Evolutionary conservation across 139 green algal species (phyloP), one percentile per base, ranked within the genome.

Genomic region (Desmodesmus armatus): DNA sequence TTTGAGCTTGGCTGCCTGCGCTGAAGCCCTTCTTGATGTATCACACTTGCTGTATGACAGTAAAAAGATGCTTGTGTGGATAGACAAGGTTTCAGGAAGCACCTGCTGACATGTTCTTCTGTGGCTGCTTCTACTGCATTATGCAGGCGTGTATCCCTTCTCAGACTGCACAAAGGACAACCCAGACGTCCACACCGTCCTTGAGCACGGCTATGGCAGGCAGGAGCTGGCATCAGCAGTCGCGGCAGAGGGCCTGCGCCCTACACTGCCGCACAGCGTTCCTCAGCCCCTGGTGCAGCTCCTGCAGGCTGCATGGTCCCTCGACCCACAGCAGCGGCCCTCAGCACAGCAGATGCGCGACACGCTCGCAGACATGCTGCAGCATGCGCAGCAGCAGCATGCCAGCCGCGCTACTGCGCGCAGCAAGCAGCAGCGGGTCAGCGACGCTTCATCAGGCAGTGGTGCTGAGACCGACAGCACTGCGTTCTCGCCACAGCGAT

Each of bases 141-240:
- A 17, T 53, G 35, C 85, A 83, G 88, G 83, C 37, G 74, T 73
- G 3, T 41, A 93, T 4, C 94, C 94, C 13, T 98, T 94, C 83
- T 92, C 87, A 2, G 95, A 98, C 77, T 94, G 92, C 91, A 96
- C 92, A 1, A 91, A 92, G 86, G 95, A 97, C 88, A 97, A 97
- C 87, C 96, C 96, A 21, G 91, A 94, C 40, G 88, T 89, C 0
- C 96, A 99, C 90, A 99, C 96, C 0, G 90, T 98, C 23, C 88
- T 99, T 53, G 95, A 99, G 82, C 94, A 97, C 88, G 94, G 94
- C 11, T 99, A 99, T 87, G 93, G 94, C 43, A 87, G 92, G 53
- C 90, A 96, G 87, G 95, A 99, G 88, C 91, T 99, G 39, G 91
- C 93, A 7, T 92, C 90, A 21, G 96, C 96, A 27, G 92, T 99